Conservation (phyloP, 257 asterid species). For the Sherardia arvensis region DNA sequence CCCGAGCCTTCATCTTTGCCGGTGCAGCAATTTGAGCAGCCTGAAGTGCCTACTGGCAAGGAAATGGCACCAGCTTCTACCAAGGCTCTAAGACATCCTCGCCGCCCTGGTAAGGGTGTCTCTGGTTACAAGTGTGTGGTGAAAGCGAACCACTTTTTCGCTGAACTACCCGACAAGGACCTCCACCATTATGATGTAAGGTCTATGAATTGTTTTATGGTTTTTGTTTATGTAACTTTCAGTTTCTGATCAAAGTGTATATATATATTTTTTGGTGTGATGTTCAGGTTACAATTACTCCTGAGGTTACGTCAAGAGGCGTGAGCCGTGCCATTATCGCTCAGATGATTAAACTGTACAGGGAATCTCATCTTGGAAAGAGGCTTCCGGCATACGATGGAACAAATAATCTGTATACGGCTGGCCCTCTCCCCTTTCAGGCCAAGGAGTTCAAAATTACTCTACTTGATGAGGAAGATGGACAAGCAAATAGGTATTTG, state of each 20-base stretch:
- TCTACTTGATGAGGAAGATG: slow-evolving; percentile 75
- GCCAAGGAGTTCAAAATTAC: slow-evolving; percentile 58
- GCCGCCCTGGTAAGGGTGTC: slow-evolving; percentile 84
- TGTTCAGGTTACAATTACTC: slow-evolving; percentile 64
- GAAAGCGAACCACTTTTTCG: slow-evolving; percentile 90
- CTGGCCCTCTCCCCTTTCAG: slow-evolving; percentile 80
- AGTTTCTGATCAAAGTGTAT: slow-evolving; percentile 2
- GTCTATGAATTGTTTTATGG: slow-evolving; percentile 7
- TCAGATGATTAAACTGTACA: slow-evolving; percentile 54
- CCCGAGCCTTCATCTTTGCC: slow-evolving; percentile 31
- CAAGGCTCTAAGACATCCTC: slow-evolving; percentile 75
- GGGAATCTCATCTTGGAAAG: slow-evolving; percentile 70
- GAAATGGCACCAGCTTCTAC: slow-evolving; percentile 66
- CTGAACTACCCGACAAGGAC: slow-evolving; percentile 87
- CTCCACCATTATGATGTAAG: slow-evolving; percentile 91
- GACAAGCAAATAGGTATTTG: slow-evolving; percentile 43
- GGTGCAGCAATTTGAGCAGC: slow-evolving; percentile 33
- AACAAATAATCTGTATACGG: slow-evolving; percentile 86
- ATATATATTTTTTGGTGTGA: background rate
- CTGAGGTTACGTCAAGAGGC: slow-evolving; percentile 75
- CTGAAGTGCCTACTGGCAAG: slow-evolving; percentile 35
- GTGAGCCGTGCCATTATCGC: slow-evolving; percentile 89
- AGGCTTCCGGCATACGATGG: slow-evolving; percentile 99
- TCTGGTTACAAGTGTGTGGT: slow-evolving; percentile 61
- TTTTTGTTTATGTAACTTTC: background rate